Conservation (phyloP, 345 rosid species). For the Mercurialis annua region DNA sequence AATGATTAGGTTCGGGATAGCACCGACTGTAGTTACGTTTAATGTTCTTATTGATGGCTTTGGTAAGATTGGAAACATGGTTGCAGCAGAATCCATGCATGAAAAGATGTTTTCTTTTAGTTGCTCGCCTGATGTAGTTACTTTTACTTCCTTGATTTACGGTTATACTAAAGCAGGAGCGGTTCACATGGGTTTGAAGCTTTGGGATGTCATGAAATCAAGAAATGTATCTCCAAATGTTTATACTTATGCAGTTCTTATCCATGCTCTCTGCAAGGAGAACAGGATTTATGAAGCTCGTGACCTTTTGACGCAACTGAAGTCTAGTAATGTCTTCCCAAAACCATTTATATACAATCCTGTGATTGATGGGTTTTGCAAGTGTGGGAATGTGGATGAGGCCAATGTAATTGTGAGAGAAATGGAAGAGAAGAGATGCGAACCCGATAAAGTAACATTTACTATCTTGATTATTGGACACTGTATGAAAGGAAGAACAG, state of each 20-base stretch:
- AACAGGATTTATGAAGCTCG: conserved; percentile 74
- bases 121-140: conserved; percentile 64
- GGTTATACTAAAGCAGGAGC: conserved; percentile 82
- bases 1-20: conserved; percentile 48
- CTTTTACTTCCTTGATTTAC: conserved; percentile 73
- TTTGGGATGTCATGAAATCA: conserved; percentile 60
- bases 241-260: conserved; percentile 65
- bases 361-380: conserved; percentile 87
- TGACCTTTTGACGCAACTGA: conserved; percentile 55
- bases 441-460: conserved; percentile 83
- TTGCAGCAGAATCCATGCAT: conserved; percentile 42
- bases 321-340: conserved; percentile 37
- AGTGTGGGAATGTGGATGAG: conserved; percentile 84
- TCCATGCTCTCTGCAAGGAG: conserved; percentile 69
- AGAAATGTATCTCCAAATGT: conserved; percentile 58
- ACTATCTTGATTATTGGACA: conserved; percentile 91
- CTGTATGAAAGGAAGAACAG: conserved; percentile 89
- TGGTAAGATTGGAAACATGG: conserved; percentile 61
- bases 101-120: conserved; percentile 51
- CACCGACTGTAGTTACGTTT: conserved; percentile 53
- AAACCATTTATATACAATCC: conserved; percentile 85
- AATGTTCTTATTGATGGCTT: conserved; percentile 81
- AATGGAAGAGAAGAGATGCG: conserved; percentile 72
- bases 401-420: conserved; percentile 62
- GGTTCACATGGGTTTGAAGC: conserved; percentile 52